phyloP scores from a whole-genome alignment of 495 filamentous ascomycete species.

The Xylaria telfairii region DNA sequence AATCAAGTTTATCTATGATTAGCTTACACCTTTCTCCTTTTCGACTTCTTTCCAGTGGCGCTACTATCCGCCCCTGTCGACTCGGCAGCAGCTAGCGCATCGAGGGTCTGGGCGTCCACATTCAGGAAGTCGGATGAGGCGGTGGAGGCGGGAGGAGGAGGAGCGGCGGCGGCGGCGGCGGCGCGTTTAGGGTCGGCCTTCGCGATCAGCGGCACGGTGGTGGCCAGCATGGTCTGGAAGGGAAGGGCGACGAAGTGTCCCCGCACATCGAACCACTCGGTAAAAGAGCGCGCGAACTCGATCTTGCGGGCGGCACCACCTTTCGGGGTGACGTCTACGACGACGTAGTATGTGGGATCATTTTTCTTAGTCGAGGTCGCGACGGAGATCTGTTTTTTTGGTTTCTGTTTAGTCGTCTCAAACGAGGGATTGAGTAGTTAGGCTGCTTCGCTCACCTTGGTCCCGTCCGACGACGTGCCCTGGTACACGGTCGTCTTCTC shows the following conservation, averaged over 20 bases:
- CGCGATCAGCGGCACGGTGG: slow-evolving; percentile 69
- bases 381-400: slow-evolving; percentile 70
- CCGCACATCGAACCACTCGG: slow-evolving; percentile 82
- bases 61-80: slow-evolving; percentile 35
- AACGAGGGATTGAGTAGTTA: not conserved
- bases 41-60: slow-evolving; percentile 46
- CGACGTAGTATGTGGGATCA: slow-evolving; percentile 77
- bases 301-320: slow-evolving; percentile 54
- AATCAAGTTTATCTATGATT: slow-evolving; percentile 19
- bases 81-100: slow-evolving; percentile 45
- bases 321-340: slow-evolving; percentile 59
- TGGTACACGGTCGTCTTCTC: slow-evolving; percentile 83
- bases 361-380: slow-evolving; percentile 74
- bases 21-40: slow-evolving; percentile 53
- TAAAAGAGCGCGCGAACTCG: slow-evolving; percentile 72
- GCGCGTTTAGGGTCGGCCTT: slow-evolving; percentile 67
- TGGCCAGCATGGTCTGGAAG: slow-evolving; percentile 81
- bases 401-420: too few relatives aligned
- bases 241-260: slow-evolving; percentile 83
- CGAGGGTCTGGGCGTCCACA: slow-evolving; percentile 49
- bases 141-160: not conserved
- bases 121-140: slow-evolving; percentile 31
- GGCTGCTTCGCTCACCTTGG: slow-evolving; percentile 35
- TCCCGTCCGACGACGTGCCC: slow-evolving; percentile 58
- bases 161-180: slow-evolving; percentile 25